These are phyloP conservation scores for Rachicladosporium sp. DNA, from an alignment of 2,329 filamentous ascomycete genomes.

Conservation along the genomic window DNA sequence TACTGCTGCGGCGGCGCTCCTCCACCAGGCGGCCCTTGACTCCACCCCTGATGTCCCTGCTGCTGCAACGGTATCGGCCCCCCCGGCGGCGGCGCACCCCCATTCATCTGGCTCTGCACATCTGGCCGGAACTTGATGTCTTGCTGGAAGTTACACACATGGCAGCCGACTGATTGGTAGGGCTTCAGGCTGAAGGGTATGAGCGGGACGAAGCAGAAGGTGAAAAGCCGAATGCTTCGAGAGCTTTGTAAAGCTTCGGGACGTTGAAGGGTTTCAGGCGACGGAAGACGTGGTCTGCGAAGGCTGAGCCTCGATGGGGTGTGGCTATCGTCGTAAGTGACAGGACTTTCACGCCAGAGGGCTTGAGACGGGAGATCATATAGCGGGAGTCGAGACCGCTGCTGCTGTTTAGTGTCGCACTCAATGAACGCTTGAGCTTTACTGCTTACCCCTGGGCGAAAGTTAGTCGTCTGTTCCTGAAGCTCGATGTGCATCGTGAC, in stretches of 20 bases:
- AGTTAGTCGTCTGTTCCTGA: constrained; percentile 1
- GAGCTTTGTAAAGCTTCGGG: constrained; percentile 42
- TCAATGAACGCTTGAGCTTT: constrained; percentile 5
- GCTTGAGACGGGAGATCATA: constrained; percentile 48
- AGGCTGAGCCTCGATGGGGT: constrained; percentile 48
- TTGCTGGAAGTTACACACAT: constrained; percentile 66
- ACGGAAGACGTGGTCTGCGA: constrained; percentile 50
- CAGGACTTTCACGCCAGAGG: constrained; percentile 61
- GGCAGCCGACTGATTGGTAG: constrained; percentile 52
- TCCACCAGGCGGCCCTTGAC: constrained; percentile 5
- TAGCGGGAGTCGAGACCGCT: constrained; percentile 52
- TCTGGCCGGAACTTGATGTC: constrained; percentile 34
- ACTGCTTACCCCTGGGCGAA: constrained; percentile 24
- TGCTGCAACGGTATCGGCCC: constrained; percentile 23
- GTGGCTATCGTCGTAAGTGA: constrained; percentile 52
- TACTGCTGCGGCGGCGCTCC: constrained; percentile 9
- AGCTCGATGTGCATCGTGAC: background rate
- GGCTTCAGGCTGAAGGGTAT: constrained; percentile 53
- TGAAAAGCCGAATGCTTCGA: constrained; percentile 39
- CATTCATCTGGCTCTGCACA: constrained; percentile 24
- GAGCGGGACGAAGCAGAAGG: constrained; percentile 62
- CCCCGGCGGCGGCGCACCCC: constrained; percentile 10
- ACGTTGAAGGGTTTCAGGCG: constrained; percentile 42
- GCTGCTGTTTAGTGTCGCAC: constrained; percentile 1
- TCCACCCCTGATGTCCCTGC: constrained; percentile 12